Conservation (phyloP, 1,139 yeast genomes). For the Taiozyma sp. region DNA sequence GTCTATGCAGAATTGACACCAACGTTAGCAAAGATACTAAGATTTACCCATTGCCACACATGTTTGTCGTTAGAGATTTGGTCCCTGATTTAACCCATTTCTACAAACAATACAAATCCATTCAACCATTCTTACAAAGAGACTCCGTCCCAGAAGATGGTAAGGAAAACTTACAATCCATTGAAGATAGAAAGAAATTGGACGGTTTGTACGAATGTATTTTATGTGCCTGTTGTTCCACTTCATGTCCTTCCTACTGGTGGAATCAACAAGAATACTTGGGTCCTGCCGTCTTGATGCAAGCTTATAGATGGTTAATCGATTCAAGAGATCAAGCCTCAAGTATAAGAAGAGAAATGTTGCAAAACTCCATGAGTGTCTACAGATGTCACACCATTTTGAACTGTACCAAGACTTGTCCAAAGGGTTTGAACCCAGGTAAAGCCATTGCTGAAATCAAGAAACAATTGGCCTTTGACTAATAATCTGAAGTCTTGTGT, state of each 20-base stretch:
- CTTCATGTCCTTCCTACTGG: constrained; percentile 99
- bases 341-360: constrained; percentile 73
- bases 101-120: constrained; percentile 97
- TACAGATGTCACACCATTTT: constrained; percentile 99
- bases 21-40: constrained; percentile 70
- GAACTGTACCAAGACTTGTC: constrained; percentile 98
- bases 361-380: constrained; percentile 94
- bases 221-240: constrained; percentile 97
- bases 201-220: constrained; percentile 98
- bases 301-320: constrained; percentile 97
- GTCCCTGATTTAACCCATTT: constrained; percentile 97
- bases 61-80: constrained; percentile 94
- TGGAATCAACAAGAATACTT: constrained; percentile 99
- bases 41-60: constrained; percentile 96
- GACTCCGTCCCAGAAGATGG: constrained; percentile 80
- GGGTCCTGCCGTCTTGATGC: constrained; percentile 98
- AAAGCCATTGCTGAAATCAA: constrained; percentile 95
- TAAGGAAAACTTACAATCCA: constrained; percentile 85
- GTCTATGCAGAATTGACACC: constrained; percentile 89
- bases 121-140: constrained; percentile 94
- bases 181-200: constrained; percentile 91
- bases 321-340: constrained; percentile 96
- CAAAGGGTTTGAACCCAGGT: constrained; percentile 99
- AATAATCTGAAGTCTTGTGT: not conserved
- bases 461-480: constrained; percentile 74